Base-by-base conservation (phyloP, 257 asterid species). In the Penstemon davidsonii region DNA sequence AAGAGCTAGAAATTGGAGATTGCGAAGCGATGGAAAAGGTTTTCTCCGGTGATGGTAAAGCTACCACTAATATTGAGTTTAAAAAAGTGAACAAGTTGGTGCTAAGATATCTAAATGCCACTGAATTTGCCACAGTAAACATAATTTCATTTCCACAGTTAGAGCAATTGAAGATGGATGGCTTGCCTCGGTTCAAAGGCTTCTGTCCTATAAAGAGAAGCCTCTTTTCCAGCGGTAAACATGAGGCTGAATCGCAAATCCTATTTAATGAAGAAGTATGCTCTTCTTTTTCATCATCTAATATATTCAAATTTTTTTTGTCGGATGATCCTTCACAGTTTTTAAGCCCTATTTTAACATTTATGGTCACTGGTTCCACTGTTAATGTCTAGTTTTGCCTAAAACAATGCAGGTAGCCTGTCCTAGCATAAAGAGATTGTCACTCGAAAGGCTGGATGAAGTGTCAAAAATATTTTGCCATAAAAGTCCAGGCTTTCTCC, bases 111-210 rank as follows among this genome's bases (percentile, higher is more conserved):
- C 76, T 73, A 7, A 71, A 62, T 5, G 71, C 66, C 40, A 49
- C 8, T 33, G 33, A 67, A 3, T 78, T 78, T 60, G 39, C 52
- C 70, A 42, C 59, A 19, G 18, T 52, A 37, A 62, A 45, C 43
- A 56, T 15, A 36, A 65, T 78, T 38, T 74, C 65, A 33, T 73
- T 78, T 54, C 79, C 76, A 13, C 75, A 50, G 8, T 49, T 78
- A 11, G 37, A 10, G 36, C 25, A 18, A 39, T n/a, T 65, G 43
- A 25, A 60, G 58, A 55, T 71, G n/a, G 57, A 49, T 42, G 65
- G 63, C 58, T 41, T 68, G 44, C 71, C 62, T 38, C 18, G 15
- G 25, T 51, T 71, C 46, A 45, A 10, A 13, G 67, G 71, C 40
- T 67, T 77, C 72, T 62, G 58, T 38, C 58, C 40, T 60, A 5